Conservation (phyloP, 108 stramenopile genomes). For the Schizochytrium sp. region DNA sequence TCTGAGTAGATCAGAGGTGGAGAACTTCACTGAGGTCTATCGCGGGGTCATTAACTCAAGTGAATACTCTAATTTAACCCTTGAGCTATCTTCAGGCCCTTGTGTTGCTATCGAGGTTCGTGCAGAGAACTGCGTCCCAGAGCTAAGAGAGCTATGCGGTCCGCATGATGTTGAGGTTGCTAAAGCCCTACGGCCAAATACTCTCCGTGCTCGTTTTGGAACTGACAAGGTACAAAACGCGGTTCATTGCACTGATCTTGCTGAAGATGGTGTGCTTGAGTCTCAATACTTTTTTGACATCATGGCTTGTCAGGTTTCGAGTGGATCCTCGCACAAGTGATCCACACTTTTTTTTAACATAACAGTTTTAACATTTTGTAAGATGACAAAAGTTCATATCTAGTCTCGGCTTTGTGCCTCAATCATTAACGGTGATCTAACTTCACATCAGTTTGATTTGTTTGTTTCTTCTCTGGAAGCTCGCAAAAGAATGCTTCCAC, state of each 20-base stretch:
- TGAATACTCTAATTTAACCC: slow-evolving; percentile 32
- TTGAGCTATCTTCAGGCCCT: slow-evolving; percentile 49
- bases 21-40: slow-evolving; percentile 84
- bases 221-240: slow-evolving; percentile 78
- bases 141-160: slow-evolving; percentile 79
- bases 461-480: too few relatives aligned
- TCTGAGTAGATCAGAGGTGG: slow-evolving; percentile 73
- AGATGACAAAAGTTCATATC: too few relatives aligned
- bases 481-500: too few relatives aligned
- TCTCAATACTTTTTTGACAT: slow-evolving; percentile 83
- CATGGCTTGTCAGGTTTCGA: slow-evolving; percentile 11
- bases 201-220: slow-evolving; percentile 81
- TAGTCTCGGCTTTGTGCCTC: too few relatives aligned
- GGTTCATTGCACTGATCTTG: slow-evolving; percentile 86
- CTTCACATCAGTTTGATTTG: too few relatives aligned
- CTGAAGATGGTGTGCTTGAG: slow-evolving; percentile 80
- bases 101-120: slow-evolving; percentile 63
- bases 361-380: too few relatives aligned
- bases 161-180: slow-evolving; percentile 85
- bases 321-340: not conserved
- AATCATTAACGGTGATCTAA: too few relatives aligned
- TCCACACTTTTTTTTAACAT: not conserved
- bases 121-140: slow-evolving; percentile 73
- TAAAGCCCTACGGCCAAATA: slow-evolving; percentile 75
- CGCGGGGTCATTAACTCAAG: slow-evolving; percentile 64